Conservation (phyloP, 805 yeast species). For the Spathaspora boniae region DNA sequence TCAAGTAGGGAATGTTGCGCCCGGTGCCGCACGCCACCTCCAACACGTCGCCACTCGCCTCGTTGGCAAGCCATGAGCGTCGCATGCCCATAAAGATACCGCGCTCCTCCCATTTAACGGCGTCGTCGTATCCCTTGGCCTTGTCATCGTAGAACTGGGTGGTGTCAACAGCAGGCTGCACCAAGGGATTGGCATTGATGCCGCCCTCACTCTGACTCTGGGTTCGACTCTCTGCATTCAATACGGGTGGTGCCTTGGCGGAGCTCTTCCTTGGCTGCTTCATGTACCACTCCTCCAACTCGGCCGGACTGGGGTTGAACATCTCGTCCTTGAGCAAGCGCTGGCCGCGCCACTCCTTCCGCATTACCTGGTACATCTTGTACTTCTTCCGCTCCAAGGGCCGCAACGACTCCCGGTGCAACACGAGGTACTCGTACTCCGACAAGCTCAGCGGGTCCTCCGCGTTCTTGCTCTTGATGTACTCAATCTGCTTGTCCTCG, state of each 20-base stretch:
- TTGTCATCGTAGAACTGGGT: constrained; percentile 72
- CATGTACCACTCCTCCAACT: constrained; percentile 39
- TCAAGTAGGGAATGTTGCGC: constrained; percentile 75
- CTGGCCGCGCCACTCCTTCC: constrained; percentile 41
- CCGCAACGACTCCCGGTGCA: constrained; percentile 62
- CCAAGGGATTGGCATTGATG: constrained; percentile 35
- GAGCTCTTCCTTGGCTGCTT: constrained; percentile 23
- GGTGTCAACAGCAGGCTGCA: constrained; percentile 75
- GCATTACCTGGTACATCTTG: constrained; percentile 55
- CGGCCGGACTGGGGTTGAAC: constrained; percentile 41
- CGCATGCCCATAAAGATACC: constrained; percentile 57
- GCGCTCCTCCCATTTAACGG: constrained; percentile 71
- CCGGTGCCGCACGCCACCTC: constrained; percentile 98
- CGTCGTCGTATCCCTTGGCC: constrained; percentile 79
- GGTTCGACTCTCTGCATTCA: too few species aligned
- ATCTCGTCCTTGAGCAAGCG: constrained; percentile 28
- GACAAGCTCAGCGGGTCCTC: constrained; percentile 39
- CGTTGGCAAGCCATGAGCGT: constrained; percentile 76
- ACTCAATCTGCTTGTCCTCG: constrained; percentile 58
- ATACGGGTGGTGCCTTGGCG: constrained; percentile 21
- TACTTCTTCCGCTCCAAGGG: constrained; percentile 62
- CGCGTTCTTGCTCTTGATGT: constrained; percentile 35
- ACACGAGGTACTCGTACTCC: constrained; percentile 62
- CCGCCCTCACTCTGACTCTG: constrained; percentile 14
- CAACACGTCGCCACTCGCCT: constrained; percentile 80